Evolutionary conservation across 108 stramenopile species (phyloP).

Genomic region (Cyclotella choctawhatcheeana): DNA sequence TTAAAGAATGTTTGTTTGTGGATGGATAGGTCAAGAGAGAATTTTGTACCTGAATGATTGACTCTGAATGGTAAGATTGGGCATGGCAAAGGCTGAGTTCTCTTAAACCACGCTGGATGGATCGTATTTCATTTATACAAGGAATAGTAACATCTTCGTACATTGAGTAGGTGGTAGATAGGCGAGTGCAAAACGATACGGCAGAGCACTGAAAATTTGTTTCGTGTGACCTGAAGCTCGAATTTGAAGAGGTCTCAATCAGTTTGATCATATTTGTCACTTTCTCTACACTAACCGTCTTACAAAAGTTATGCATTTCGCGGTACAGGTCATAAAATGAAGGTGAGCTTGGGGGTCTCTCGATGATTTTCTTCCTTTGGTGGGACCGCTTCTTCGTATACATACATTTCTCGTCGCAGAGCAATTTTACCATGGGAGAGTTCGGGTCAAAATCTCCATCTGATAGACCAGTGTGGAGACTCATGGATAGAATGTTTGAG

Average conservation of each 20-base stretch:
- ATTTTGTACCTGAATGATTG: constrained; percentile 41
- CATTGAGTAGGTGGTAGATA: constrained; percentile 55
- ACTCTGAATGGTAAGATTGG: constrained; percentile 9
- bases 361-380: constrained; percentile 78
- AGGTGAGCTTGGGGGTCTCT: constrained; percentile 66
- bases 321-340: constrained; percentile 78
- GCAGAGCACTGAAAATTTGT: constrained; percentile 82
- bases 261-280: constrained; percentile 53
- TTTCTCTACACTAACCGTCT: constrained; percentile 40
- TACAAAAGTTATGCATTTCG: constrained; percentile 75
- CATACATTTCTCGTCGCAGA: constrained; percentile 20
- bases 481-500: constrained; percentile 59
- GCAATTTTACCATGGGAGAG: constrained; percentile 10
- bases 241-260: constrained; percentile 17
- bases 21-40: constrained; percentile 45
- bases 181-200: constrained; percentile 67
- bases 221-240: constrained; percentile 49
- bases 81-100: constrained; percentile 34
- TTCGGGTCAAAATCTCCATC: constrained; percentile 60
- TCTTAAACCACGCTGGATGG: constrained; percentile 70
- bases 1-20: constrained; percentile 14
- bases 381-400: constrained; percentile 36
- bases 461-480: constrained; percentile 63
- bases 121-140: constrained; percentile 64
- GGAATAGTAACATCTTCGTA: constrained; percentile 86